These are phyloP conservation scores for Fusarium pininemorale DNA, from an alignment of 2,329 filamentous ascomycete genomes.

Conservation along the genomic window DNA sequence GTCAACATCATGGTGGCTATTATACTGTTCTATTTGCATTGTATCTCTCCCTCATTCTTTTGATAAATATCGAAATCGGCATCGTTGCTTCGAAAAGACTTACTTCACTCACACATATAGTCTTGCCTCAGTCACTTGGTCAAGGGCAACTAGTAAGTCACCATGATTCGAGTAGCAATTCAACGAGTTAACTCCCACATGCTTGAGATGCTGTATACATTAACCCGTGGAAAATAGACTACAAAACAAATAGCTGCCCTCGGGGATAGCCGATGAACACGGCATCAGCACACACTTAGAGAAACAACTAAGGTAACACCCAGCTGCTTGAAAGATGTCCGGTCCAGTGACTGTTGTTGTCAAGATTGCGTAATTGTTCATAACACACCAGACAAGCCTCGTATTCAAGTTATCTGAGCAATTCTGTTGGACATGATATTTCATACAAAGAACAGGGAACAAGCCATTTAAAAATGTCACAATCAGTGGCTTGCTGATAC, in stretches of 20 bases:
- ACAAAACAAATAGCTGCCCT: rapidly evolving
- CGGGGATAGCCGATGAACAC: background rate
- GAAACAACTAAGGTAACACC: too few species aligned
- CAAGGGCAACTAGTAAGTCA: background rate
- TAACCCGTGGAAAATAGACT: too few species aligned
- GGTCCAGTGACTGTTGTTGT: background rate
- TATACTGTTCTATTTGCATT: background rate
- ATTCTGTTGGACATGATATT: background rate
- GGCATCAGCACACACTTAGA: background rate
- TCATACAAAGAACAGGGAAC: background rate
- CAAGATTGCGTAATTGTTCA: background rate
- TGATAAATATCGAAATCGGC: background rate
- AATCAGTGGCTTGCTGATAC: background rate
- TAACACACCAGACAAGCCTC: background rate
- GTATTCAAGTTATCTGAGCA: too few species aligned
- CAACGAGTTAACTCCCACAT: rapidly evolving
- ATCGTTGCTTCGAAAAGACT: background rate
- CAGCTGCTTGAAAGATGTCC: background rate
- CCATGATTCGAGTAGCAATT: background rate
- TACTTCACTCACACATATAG: background rate
- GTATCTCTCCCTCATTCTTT: background rate
- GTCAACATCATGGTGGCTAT: background rate
- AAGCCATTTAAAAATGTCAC: rapidly evolving
- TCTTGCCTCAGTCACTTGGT: background rate
- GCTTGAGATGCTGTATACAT: background rate